phyloP scores from a whole-genome alignment of 305 asterid genomes.

The Caryopteris hybrid region DNA sequence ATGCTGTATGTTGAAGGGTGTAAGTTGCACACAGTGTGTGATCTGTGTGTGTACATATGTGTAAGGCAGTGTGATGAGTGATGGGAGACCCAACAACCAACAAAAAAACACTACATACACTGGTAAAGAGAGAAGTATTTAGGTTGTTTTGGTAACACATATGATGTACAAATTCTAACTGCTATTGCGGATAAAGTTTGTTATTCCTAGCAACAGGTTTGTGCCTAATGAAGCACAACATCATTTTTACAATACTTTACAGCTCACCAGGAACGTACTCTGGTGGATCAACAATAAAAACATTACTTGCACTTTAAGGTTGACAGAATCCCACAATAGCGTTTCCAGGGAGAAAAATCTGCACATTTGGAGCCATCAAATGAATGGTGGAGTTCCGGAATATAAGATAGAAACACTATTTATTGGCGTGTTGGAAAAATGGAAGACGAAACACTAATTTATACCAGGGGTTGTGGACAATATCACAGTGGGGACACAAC shows the following conservation, averaged over 20 bases:
- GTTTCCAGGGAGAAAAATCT: conserved; percentile 13
- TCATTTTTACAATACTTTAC: conserved; percentile 25
- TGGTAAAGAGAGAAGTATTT: neutral
- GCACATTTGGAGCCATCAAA: neutral
- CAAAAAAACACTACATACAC: too few relatives aligned
- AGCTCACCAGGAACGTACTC: conserved; percentile 13
- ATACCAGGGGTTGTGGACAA: conserved; percentile 4
- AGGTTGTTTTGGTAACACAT: neutral
- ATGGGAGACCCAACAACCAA: too few relatives aligned
- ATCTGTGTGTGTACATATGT: too few relatives aligned
- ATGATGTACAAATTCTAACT: neutral
- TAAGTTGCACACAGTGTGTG: neutral
- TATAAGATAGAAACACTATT: too few relatives aligned
- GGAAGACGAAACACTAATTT: too few relatives aligned
- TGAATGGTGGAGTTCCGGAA: too few relatives aligned
- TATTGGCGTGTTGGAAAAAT: too few relatives aligned
- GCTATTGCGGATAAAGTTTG: neutral
- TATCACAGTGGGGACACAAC: neutral
- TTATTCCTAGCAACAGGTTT: conserved; percentile 3
- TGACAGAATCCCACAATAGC: conserved; percentile 10
- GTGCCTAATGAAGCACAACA: neutral
- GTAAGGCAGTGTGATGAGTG: too few relatives aligned
- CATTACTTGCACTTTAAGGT: neutral
- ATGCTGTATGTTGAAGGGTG: neutral
- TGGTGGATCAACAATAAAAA: conserved; percentile 14